Conservation (phyloP, 202 grass and related monocot genomes). For the Setaria italica region DNA sequence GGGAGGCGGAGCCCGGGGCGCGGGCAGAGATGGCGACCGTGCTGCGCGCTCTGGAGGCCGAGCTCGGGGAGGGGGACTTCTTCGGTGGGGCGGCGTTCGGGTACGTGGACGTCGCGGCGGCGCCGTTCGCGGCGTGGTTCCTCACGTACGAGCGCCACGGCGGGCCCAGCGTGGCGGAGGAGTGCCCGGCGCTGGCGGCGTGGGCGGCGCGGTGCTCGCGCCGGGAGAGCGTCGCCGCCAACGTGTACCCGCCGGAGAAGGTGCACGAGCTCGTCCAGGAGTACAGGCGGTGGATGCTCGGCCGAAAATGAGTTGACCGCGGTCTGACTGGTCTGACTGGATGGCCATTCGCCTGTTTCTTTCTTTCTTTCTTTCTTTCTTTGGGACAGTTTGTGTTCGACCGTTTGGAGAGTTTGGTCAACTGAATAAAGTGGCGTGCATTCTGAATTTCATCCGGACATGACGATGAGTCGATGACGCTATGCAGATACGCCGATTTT, state of each 20-base stretch:
- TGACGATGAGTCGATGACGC: no score
- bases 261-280: constrained; percentile 44
- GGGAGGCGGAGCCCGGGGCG: constrained; percentile 36
- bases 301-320: not conserved
- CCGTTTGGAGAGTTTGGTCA: not conserved
- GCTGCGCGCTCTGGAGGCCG: constrained; percentile 46
- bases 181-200: constrained; percentile 44
- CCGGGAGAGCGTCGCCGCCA: constrained; percentile 49
- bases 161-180: constrained; percentile 40
- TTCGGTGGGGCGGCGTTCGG: constrained; percentile 62
- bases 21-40: constrained; percentile 54
- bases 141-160: constrained; percentile 51
- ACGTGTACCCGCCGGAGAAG: constrained; percentile 39
- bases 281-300: not conserved
- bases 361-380: no score
- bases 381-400: not conserved
- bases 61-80: constrained; percentile 58
- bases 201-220: constrained; percentile 53
- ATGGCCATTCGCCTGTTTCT: not conserved
- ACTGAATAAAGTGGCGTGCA: not conserved
- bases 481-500: not conserved
- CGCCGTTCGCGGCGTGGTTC: constrained; percentile 64
- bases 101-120: constrained; percentile 50
- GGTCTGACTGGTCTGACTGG: not conserved
- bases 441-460: not conserved